These are phyloP conservation scores for Colletotrichum sp. DNA, from an alignment of 2,329 filamentous ascomycete genomes.

Conservation along the genomic window DNA sequence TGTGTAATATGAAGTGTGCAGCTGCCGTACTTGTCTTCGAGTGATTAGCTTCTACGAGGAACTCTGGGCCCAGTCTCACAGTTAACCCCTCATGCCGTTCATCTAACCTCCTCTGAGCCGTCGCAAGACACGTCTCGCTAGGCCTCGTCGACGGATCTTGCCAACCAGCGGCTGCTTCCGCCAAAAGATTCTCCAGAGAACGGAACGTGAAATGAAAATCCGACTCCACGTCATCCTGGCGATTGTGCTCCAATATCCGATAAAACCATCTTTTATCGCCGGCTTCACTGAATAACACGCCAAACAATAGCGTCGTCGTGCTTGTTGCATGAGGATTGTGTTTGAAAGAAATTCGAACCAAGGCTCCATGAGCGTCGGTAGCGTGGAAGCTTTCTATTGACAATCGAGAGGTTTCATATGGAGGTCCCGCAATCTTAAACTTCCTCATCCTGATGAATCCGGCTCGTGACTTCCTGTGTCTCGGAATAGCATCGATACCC, in stretches of 20 bases:
- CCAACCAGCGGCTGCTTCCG: background rate
- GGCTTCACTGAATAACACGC: background rate
- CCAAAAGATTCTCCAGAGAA: background rate
- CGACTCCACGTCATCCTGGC: rapidly evolving
- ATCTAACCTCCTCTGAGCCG: too few species aligned
- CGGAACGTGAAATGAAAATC: background rate
- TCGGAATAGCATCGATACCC: background rate
- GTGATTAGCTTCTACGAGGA: background rate
- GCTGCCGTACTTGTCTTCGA: background rate
- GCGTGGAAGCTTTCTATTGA: background rate
- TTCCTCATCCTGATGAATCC: constrained; percentile 1
- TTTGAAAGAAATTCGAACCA: background rate
- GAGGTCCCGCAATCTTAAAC: background rate
- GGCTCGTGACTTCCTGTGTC: background rate
- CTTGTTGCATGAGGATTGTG: background rate
- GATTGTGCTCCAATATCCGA: rapidly evolving
- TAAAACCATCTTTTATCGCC: background rate
- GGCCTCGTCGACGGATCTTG: background rate
- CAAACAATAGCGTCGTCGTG: background rate
- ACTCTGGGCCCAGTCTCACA: background rate
- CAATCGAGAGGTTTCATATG: background rate
- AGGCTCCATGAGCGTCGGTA: background rate
- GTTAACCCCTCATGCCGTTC: rapidly evolving
- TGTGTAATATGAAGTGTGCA: background rate
- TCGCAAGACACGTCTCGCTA: background rate